Evolutionary conservation across 1,139 yeast genomes (phyloP), one percentile per base, ranked within the genome.

Genomic region (Zygosaccharomyces pseudobailii): DNA sequence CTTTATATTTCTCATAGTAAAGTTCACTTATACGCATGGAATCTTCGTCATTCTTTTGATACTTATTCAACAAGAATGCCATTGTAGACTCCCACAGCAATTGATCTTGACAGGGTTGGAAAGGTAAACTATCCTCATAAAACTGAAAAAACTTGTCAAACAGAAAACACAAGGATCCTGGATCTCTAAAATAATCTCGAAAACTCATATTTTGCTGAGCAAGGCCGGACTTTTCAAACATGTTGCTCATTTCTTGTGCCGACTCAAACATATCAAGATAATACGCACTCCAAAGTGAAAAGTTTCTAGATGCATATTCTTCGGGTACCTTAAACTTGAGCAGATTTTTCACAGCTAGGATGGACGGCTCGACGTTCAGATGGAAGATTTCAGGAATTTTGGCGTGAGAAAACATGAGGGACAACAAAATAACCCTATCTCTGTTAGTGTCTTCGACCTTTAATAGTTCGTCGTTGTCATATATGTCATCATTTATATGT

Each of bases 231-330:
- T 27, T 38, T 17, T 10, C 19, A 17, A 27, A 20, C 7, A 25
- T 4, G 17, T 38, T 34, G 24, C 41, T 38, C 34, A 10, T 21
- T 28, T 38, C 41, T 19, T 32, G 36, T 6, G 27, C 32, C 17
- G 49, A 36, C 9, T 42, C 42, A 32, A 50, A 46, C 5, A 38
- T 37, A n/a, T 41, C 43, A 19, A 52, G 21, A 22, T 42, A 43
- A 30, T 47, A 44, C 4, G 51, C 54, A 8, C 33, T 22, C 56
- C 55, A 53, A 6, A 53, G 28, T 33, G 47, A 45, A 28, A 50
- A 52, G 19, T 52, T 53, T 7, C 27, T 28, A 1, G 55, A 41
- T 3, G 45, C 27, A 9, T 41, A 36, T 8, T 41, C 34, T 3
- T 43, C 20, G 3, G 47, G 43, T 6, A 45, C 36, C 9, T 50